Evolutionary conservation across 208 protist species (phyloP).

Genomic region (Strigomonas oncopelti): DNA sequence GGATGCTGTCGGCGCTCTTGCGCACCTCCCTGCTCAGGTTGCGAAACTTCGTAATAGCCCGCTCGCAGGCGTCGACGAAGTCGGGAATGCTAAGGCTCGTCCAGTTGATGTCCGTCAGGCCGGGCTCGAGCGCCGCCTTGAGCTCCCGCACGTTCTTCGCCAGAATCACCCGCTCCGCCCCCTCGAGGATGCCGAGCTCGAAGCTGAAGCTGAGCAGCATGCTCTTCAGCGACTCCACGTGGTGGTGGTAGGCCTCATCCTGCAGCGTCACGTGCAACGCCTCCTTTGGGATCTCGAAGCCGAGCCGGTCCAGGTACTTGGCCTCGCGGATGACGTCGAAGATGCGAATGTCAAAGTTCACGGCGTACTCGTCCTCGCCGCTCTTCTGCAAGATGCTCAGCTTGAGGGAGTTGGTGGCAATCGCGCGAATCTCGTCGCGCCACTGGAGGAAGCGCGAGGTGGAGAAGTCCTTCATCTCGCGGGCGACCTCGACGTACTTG

Average conservation of each 20-base stretch:
- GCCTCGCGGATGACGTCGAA: constrained; percentile 95
- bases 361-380: constrained; percentile 71
- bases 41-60: constrained; percentile 95
- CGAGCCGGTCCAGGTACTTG: constrained; percentile 97
- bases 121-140: constrained; percentile 88
- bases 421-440: constrained; percentile 82
- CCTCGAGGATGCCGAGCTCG: constrained; percentile 78
- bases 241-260: constrained; percentile 95
- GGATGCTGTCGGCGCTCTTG: constrained; percentile 93
- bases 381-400: constrained; percentile 80
- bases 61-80: constrained; percentile 91
- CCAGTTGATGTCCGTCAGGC: constrained; percentile 97
- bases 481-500: constrained; percentile 91
- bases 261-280: constrained; percentile 97
- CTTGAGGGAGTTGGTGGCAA: constrained; percentile 88
- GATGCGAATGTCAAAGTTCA: constrained; percentile 94
- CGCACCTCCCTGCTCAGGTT: constrained; percentile 94
- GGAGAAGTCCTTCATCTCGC: constrained; percentile 94
- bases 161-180: constrained; percentile 91
- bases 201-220: constrained; percentile 92
- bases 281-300: constrained; percentile 93
- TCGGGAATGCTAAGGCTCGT: constrained; percentile 97
- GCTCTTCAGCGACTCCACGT: constrained; percentile 92
- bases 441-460: constrained; percentile 88
- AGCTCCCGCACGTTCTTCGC: constrained; percentile 86